Conservation (phyloP, 345 rosid species). For the Eucalyptus curtisii region DNA sequence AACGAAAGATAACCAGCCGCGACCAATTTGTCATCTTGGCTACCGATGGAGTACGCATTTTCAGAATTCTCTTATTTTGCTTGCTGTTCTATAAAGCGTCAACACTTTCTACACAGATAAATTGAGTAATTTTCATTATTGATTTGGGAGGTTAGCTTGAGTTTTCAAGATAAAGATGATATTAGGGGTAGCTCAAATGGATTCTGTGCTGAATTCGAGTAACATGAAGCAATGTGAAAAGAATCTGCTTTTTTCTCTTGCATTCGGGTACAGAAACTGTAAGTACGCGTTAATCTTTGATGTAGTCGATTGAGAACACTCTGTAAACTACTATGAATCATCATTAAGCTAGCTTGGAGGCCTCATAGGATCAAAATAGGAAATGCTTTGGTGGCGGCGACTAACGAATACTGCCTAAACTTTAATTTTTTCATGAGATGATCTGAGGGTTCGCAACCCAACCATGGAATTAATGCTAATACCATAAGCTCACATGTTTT, state of each 20-base stretch:
- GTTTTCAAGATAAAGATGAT: not conserved
- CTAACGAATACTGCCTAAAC: not conserved
- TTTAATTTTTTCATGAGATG: not conserved
- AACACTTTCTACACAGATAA: not conserved
- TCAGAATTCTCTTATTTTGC: not conserved
- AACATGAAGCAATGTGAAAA: not conserved
- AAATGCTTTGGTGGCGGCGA: not conserved
- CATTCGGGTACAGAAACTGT: too few relatives aligned
- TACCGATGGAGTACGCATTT: constrained; percentile 52
- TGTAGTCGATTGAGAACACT: not conserved
- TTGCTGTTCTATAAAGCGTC: not conserved
- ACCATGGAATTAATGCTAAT: not conserved
- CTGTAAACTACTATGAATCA: not conserved
- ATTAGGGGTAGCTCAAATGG: not conserved
- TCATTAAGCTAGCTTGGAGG: not conserved
- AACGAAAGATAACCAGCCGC: constrained; percentile 32
- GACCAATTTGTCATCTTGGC: constrained; percentile 79
- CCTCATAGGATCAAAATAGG: not conserved
- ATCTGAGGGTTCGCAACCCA: not conserved
- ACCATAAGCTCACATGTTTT: not conserved
- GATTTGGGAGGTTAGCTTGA: not conserved
- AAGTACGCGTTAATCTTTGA: not conserved
- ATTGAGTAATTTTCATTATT: not conserved
- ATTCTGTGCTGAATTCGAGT: not conserved
- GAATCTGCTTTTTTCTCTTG: too few relatives aligned